Conservation (phyloP, 208 protist species). For the Angomonas deanei region DNA sequence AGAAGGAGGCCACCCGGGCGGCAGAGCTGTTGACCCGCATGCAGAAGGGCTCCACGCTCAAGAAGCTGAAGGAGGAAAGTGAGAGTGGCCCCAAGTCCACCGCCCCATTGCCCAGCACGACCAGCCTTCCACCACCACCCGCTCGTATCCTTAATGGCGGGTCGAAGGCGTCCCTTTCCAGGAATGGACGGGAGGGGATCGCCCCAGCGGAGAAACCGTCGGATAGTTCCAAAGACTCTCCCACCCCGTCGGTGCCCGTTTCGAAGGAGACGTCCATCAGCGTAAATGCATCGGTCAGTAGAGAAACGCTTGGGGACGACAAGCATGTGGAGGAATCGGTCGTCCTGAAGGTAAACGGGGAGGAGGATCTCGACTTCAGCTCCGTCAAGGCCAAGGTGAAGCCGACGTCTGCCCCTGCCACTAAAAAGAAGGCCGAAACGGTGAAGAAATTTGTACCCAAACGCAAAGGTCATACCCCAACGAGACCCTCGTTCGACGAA, state of each 20-base stretch:
- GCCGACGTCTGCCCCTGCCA: neutral
- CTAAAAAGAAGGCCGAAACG: neutral
- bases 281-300: neutral
- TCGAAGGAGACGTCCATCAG: neutral
- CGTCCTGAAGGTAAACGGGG: neutral
- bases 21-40: neutral
- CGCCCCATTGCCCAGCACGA: too few relatives aligned
- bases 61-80: neutral
- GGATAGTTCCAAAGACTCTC: too few relatives aligned
- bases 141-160: too few relatives aligned
- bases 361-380: neutral
- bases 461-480: neutral
- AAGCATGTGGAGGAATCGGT: neutral
- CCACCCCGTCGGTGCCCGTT: too few relatives aligned
- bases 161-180: too few relatives aligned
- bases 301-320: neutral
- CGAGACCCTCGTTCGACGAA: neutral
- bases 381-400: neutral
- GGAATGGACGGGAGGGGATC: too few relatives aligned
- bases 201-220: too few relatives aligned
- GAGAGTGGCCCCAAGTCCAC: neutral
- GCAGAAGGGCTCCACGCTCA: neutral
- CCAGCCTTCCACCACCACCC: too few relatives aligned
- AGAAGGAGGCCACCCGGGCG: neutral
- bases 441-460: slow-evolving; percentile 2